Evolutionary conservation across 2,329 filamentous ascomycete species (phyloP).

Genomic region (Didymella glomerata): DNA sequence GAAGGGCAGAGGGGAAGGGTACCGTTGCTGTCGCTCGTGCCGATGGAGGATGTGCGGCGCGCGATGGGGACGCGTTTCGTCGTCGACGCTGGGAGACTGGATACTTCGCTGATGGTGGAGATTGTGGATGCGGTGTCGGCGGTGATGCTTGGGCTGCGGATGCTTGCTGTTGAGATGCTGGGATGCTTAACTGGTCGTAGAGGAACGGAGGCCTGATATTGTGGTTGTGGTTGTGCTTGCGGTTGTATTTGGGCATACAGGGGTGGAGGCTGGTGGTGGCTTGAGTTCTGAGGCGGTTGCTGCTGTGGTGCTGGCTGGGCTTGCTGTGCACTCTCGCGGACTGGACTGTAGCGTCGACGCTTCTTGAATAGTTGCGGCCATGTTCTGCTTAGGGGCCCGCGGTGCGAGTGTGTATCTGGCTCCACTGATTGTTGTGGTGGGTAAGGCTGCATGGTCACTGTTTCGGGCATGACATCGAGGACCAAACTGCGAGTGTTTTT

Average conservation of each 20-base stretch:
- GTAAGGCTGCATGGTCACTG: slow-evolving; percentile 37
- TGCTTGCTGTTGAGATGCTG: slow-evolving; percentile 22
- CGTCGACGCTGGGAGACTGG: slow-evolving; percentile 35
- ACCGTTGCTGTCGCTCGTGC: slow-evolving; percentile 37
- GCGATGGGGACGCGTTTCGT: slow-evolving; percentile 32
- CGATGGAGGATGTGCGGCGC: slow-evolving; percentile 32
- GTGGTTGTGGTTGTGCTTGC: slow-evolving; percentile 13
- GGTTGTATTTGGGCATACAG: slow-evolving; percentile 15
- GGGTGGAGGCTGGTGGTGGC: not conserved
- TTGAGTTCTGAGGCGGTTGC: slow-evolving; percentile 1
- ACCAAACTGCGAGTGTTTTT: not conserved
- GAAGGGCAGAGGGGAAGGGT: not conserved
- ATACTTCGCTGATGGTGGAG: slow-evolving; percentile 37
- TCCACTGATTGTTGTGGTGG: slow-evolving; percentile 25
- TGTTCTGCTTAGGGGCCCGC: slow-evolving; percentile 40
- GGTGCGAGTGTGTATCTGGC: slow-evolving; percentile 33
- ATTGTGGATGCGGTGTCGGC: slow-evolving; percentile 37
- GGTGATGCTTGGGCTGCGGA: slow-evolving; percentile 31
- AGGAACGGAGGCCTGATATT: slow-evolving; percentile 26
- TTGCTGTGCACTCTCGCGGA: slow-evolving; percentile 38
- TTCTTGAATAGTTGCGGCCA: slow-evolving; percentile 46
- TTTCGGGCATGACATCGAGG: slow-evolving; percentile 7
- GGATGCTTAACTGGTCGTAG: slow-evolving; percentile 28
- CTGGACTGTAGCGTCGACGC: slow-evolving; percentile 43
- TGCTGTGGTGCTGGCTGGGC: slow-evolving; percentile 25